phyloP scores from a whole-genome alignment of 129 eudicot species.

The Scalesia atractyloides region DNA sequence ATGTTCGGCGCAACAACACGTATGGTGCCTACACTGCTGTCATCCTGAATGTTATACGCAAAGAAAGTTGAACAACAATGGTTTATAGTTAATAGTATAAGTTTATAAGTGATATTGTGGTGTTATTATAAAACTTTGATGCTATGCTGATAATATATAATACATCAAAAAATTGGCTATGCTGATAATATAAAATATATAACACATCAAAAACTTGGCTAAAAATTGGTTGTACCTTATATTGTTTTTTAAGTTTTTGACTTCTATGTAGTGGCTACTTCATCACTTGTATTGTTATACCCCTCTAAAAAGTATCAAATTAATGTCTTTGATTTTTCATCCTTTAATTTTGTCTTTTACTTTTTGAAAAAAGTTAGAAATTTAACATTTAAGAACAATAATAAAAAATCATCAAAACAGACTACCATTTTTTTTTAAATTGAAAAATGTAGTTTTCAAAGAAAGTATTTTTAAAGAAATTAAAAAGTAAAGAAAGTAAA shows the following conservation, averaged over 20 bases:
- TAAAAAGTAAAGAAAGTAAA: no score
- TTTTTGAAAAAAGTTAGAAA: no score
- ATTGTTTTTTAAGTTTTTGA: not conserved
- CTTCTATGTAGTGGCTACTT: conserved; percentile 10
- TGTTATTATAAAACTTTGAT: not conserved
- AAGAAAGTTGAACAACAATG: not conserved
- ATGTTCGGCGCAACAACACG: conserved; percentile 31
- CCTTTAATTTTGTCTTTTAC: not conserved
- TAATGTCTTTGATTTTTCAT: no score
- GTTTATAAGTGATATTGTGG: not conserved
- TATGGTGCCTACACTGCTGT: conserved; percentile 46
- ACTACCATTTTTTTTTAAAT: no score
- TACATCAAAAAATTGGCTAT: not conserved
- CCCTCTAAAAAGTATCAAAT: no score
- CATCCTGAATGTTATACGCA: conserved; percentile 24
- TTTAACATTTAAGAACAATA: no score
- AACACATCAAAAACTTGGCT: not conserved
- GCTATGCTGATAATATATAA: not conserved
- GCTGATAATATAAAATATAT: not conserved
- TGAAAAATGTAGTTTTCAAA: no score
- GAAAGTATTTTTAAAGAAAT: no score
- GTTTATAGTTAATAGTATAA: not conserved
- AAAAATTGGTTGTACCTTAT: not conserved
- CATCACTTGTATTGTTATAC: not conserved
- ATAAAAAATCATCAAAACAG: no score